Conservation (phyloP, 805 yeast genomes). For the Suhomyces tanzawaensis region DNA sequence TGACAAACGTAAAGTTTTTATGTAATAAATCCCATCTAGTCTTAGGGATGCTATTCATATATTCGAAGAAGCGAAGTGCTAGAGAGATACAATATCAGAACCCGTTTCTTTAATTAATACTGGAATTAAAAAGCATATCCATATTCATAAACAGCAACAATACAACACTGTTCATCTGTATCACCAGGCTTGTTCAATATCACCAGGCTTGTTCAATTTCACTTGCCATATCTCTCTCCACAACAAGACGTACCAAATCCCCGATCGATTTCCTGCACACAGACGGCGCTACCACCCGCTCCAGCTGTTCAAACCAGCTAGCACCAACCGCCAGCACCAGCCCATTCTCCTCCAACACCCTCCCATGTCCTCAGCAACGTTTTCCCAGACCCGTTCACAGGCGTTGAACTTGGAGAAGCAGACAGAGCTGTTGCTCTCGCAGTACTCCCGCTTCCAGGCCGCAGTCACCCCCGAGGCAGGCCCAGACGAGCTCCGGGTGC, state of each 20-base stretch:
- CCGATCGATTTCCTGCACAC: neutral
- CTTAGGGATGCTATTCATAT: no score
- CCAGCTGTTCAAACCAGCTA: neutral
- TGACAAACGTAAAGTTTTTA: no score
- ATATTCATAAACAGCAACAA: no score
- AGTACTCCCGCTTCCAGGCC: constrained; percentile 26
- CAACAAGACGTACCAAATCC: no score
- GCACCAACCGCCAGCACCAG: no score
- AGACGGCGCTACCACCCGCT: neutral
- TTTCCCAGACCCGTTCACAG: constrained; percentile 66
- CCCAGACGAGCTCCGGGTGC: constrained; percentile 24
- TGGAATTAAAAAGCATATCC: no score
- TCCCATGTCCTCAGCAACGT: constrained; percentile 41
- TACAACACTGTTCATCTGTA: no score
- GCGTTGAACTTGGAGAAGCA: constrained; percentile 70
- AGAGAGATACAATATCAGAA: neutral
- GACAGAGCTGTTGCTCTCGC: constrained; percentile 54
- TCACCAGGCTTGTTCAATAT: no score
- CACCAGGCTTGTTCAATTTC: no score
- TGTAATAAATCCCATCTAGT: no score
- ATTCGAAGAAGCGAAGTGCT: neutral
- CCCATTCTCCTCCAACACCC: neutral
- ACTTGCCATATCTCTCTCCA: no score
- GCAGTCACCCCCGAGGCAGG: constrained; percentile 17
- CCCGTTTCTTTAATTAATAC: no score